Conservation (phyloP, 2,329 filamentous ascomycete genomes). For the Verticillium nonalfalfae region DNA sequence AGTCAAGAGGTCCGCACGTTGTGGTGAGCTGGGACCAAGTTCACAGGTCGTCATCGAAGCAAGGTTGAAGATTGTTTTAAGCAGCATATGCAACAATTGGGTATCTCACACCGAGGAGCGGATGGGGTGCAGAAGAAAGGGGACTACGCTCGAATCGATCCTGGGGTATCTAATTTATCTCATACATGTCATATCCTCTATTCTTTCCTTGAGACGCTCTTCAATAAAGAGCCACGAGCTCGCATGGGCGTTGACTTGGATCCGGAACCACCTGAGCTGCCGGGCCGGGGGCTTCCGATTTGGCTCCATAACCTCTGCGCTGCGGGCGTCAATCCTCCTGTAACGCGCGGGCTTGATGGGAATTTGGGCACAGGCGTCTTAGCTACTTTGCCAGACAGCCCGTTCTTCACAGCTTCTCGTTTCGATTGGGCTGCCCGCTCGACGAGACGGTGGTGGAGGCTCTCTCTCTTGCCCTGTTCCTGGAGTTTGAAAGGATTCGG, state of each 20-base stretch:
- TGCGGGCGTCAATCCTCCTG: conserved; percentile 62
- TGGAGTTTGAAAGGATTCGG: conserved; percentile 77
- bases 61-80: not conserved
- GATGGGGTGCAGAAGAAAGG: not conserved
- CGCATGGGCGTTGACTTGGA: conserved; percentile 29
- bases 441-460: conserved; percentile 79
- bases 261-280: conserved; percentile 24
- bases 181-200: conserved; percentile 4
- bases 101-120: not conserved
- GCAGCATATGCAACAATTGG: not conserved
- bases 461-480: conserved; percentile 70
- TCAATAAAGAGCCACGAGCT: conserved; percentile 30
- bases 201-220: conserved; percentile 20
- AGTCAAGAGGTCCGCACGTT: not conserved
- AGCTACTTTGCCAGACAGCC: conserved; percentile 52
- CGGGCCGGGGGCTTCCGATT: conserved; percentile 40
- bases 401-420: conserved; percentile 51
- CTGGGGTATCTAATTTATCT: not conserved
- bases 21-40: not conserved
- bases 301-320: conserved; percentile 62
- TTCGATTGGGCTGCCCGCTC: conserved; percentile 72
- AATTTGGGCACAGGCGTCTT: conserved; percentile 63
- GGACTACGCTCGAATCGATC: not conserved
- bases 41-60: not conserved
- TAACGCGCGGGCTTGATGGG: conserved; percentile 56